Evolutionary conservation across 352 stramenopile species (phyloP), one percentile per base, ranked within the genome.

Genomic region (Globisporangium carolinianum): DNA sequence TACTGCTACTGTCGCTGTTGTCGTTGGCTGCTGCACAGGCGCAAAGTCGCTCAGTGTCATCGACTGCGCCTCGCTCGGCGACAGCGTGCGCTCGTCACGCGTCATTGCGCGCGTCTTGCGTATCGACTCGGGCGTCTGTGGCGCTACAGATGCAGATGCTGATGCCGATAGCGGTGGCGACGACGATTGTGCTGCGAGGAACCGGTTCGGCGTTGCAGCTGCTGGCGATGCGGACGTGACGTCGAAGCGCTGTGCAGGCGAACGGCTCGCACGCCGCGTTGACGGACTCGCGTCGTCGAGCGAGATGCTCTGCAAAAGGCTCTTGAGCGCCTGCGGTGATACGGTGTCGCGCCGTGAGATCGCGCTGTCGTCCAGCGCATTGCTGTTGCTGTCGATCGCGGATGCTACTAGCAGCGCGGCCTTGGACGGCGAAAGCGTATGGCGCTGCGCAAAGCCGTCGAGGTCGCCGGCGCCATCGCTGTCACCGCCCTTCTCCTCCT

Each of bases 351-450:
- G 53, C 6, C 72, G 65, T 7, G 67, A 69, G 36, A 76, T 63
- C 6, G 61, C 53, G 8, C 54, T 60, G 47, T 68, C 62, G 47
- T 45, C 52, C 5, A 60, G 15, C 12, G 8, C 42, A 32, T 32
- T 32, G 56, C 59, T 38, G 60, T 58, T 32, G 50, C 55, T 42
- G 47, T 62, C 50, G 58, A 60, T 45, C 42, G 58, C 57, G 66
- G 24, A 32, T 17, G 64, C 51, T 24, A 73, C 53, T 1, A 87
- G 58, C 46, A 72, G 41, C 17, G 63, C 52, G 49, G 68, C 69
- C 24, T 76, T 81, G 15, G 69, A 60, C 12, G 77, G 77, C 48
- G 76, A 87, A 56, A 88, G 60, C 50, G 76, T 86, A 15, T 55
- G 56, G 24, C 61, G 61, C 1, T 55, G 61, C 32, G 48, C 24